Conservation (phyloP, 257 asterid genomes). For the Ilex aquifolium region DNA sequence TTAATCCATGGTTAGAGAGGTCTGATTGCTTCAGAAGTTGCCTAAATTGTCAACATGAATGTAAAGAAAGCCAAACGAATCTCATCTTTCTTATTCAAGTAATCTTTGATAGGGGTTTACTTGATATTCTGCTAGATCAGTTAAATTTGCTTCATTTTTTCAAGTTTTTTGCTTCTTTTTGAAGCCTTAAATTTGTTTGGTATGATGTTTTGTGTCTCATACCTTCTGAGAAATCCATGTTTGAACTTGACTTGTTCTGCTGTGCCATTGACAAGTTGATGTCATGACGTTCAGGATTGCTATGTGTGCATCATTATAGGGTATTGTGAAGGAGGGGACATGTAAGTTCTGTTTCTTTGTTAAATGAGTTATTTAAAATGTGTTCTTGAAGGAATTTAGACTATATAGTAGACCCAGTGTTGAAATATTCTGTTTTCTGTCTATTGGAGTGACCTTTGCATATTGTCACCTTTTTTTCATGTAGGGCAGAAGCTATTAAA, state of each 20-base stretch:
- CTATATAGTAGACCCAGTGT: background rate
- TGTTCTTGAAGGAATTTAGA: slow-evolving; percentile 2
- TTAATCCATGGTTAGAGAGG: too few relatives aligned
- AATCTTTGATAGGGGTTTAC: background rate
- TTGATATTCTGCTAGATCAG: background rate
- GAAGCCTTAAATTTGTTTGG: background rate
- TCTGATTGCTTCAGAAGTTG: too few relatives aligned
- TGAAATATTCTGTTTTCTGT: background rate
- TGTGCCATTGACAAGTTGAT: slow-evolving; percentile 12
- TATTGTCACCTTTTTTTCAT: slow-evolving; percentile 16
- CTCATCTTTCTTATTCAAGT: too few relatives aligned
- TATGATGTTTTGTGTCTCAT: background rate
- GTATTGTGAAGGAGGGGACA: slow-evolving; percentile 98
- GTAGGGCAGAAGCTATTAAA: slow-evolving; percentile 91
- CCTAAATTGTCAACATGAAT: too few relatives aligned
- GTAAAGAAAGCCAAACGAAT: too few relatives aligned
- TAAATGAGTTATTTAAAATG: background rate
- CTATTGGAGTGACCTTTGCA: background rate
- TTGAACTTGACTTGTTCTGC: background rate
- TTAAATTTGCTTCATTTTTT: too few relatives aligned
- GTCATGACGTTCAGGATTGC: slow-evolving; percentile 68
- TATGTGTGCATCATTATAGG: slow-evolving; percentile 97
- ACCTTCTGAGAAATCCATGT: background rate
- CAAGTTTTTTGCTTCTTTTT: background rate
- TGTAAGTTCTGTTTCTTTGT: slow-evolving; percentile 53